Evolutionary conservation across 129 eudicot genomes (phyloP).

Genomic region (Pulicaria dysenterica): DNA sequence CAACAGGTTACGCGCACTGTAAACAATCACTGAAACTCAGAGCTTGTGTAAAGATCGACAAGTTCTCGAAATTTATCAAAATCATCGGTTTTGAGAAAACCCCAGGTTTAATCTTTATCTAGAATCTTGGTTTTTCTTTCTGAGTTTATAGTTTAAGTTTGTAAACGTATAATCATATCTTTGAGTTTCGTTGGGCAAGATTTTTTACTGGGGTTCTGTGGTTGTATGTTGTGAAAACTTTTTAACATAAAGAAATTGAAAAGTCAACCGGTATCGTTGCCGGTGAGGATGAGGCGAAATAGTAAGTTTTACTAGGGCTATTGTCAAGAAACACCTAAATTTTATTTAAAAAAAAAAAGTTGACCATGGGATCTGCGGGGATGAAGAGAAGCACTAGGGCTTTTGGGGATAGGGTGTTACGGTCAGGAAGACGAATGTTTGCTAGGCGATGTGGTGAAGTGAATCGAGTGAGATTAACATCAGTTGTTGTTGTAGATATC

Average conservation of each 20-base stretch:
- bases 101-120: constrained; percentile 14
- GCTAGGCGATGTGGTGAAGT: constrained; percentile 34
- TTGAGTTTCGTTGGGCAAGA: constrained; percentile 3
- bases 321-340: no score
- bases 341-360: not conserved
- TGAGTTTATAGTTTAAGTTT: not conserved
- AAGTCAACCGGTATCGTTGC: no score
- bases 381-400: constrained; percentile 69
- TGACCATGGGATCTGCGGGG: constrained; percentile 11
- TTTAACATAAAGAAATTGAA: no score
- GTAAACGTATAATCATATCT: not conserved
- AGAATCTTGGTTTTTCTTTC: not conserved
- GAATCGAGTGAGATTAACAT: constrained; percentile 27
- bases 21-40: not conserved
- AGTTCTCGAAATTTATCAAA: not conserved
- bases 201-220: not conserved
- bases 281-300: no score
- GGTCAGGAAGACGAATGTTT: constrained; percentile 60
- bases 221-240: no score
- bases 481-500: not conserved
- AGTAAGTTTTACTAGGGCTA: no score
- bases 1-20: constrained; percentile 1
- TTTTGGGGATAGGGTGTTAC: constrained; percentile 55
- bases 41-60: not conserved
- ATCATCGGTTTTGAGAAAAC: not conserved